These are phyloP conservation scores for Penicillium nordicum DNA, from an alignment of 2,329 filamentous ascomycete species.

Conservation along the genomic window DNA sequence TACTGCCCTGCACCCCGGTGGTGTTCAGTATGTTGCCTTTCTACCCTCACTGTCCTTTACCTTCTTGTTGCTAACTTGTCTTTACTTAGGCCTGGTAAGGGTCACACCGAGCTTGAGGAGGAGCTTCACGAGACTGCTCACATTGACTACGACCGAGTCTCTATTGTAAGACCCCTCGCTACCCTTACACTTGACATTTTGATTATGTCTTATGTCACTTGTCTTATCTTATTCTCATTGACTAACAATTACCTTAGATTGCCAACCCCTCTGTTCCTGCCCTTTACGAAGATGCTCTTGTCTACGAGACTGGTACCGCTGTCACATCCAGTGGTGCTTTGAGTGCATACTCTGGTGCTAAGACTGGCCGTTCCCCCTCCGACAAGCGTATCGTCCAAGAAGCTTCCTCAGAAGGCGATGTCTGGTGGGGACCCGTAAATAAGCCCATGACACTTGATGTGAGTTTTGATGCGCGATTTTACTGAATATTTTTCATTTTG, in stretches of 20 bases:
- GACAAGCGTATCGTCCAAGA: conserved; percentile 99
- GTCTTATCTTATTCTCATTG: neutral
- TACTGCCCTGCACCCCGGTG: conserved; percentile 83
- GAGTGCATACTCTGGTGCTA: conserved; percentile 95
- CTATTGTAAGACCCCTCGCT: conserved; percentile 67
- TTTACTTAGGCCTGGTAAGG: conserved; percentile 64
- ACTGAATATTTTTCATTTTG: conserved; percentile 14
- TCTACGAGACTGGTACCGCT: conserved; percentile 95
- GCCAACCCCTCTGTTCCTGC: conserved; percentile 93
- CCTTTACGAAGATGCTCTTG: conserved; percentile 97
- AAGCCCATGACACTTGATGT: conserved; percentile 98
- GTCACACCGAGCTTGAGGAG: conserved; percentile 97
- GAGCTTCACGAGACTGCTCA: conserved; percentile 96
- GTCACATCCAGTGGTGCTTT: conserved; percentile 94
- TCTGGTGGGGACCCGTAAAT: conserved; percentile 99
- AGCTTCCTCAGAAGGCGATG: conserved; percentile 77
- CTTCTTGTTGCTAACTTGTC: conserved; percentile 17
- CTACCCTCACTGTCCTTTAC: conserved; percentile 11
- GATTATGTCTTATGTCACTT: conserved; percentile 6
- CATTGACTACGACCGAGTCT: conserved; percentile 98
- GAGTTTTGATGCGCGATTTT: conserved; percentile 45
- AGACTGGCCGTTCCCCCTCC: conserved; percentile 92
- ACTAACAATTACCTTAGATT: conserved; percentile 45
- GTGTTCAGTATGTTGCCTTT: conserved; percentile 70
- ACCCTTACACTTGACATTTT: conserved; percentile 4